Percentiles rank a stretch among this genome's conserved stretches.
phyloP scores from a whole-genome alignment of 768 basidiomycete genomes.

The Pulveroboletus sp. region DNA sequence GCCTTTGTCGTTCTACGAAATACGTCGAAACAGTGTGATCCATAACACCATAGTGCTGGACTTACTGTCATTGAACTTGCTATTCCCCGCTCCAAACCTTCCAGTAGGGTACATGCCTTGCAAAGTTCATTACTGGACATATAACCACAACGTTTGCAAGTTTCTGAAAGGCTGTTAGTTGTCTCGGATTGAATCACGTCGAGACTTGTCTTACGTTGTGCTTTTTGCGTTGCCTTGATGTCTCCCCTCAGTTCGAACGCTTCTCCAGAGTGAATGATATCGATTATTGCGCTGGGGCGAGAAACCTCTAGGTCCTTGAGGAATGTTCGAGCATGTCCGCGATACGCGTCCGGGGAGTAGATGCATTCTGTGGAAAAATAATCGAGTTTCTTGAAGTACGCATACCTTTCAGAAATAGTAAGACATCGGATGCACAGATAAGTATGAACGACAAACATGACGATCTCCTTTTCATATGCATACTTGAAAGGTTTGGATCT shows the following conservation, averaged over 20 bases:
- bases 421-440: background rate
- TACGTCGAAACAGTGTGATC: slow-evolving; percentile 3
- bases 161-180: slow-evolving; percentile 49
- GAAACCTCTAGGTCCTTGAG: slow-evolving; percentile 95
- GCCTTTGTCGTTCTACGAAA: slow-evolving; percentile 60
- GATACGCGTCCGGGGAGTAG: slow-evolving; percentile 97
- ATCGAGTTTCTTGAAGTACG: slow-evolving; percentile 98
- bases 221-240: slow-evolving; percentile 78
- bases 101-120: slow-evolving; percentile 87
- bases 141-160: slow-evolving; percentile 88
- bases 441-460: slow-evolving; percentile 61
- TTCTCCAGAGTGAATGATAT: slow-evolving; percentile 96
- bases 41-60: slow-evolving; percentile 7
- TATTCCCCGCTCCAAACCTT: slow-evolving; percentile 86
- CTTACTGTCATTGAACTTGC: slow-evolving; percentile 59
- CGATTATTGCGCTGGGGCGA: slow-evolving; percentile 92
- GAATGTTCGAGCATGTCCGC: slow-evolving; percentile 91
- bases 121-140: slow-evolving; percentile 97
- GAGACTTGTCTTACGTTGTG: slow-evolving; percentile 61
- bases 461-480: slow-evolving; percentile 98
- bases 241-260: slow-evolving; percentile 83
- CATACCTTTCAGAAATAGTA: slow-evolving; percentile 64
- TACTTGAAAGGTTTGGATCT: slow-evolving; percentile 99
- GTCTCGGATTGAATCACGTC: background rate
- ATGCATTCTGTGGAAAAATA: slow-evolving; percentile 99